Percentiles rank a stretch among this genome's conserved stretches.
Conservation (phyloP, 2,329 filamentous ascomycete genomes). For the Cladosporium sp. region DNA sequence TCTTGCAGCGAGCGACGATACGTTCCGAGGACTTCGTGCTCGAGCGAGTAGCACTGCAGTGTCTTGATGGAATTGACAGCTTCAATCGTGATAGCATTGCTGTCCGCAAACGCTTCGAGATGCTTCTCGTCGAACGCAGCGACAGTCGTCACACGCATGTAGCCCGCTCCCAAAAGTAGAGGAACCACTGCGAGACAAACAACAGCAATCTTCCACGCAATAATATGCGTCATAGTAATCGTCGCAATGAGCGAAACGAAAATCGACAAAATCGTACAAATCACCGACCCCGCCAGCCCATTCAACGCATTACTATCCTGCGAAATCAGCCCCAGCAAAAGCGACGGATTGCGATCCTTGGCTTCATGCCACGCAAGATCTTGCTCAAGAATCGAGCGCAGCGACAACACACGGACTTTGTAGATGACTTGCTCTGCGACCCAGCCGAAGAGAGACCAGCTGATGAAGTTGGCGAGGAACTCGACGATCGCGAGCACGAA, state of each 20-base stretch:
- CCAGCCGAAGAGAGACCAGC: conserved; percentile 58
- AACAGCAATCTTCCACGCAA: conserved; percentile 75
- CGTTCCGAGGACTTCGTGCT: conserved; percentile 49
- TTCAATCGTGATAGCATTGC: conserved; percentile 54
- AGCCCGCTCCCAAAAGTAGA: conserved; percentile 66
- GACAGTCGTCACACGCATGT: conserved; percentile 66
- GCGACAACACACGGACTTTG: conserved; percentile 62
- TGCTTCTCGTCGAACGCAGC: conserved; percentile 59
- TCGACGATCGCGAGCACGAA: conserved; percentile 62
- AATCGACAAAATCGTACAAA: conserved; percentile 69
- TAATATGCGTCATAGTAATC: conserved; percentile 67
- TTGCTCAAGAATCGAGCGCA: conserved; percentile 66
- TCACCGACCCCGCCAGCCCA: conserved; percentile 68
- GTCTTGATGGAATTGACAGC: conserved; percentile 55
- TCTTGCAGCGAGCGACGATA: conserved; percentile 45
- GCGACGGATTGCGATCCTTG: conserved; percentile 59
- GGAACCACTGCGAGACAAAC: conserved; percentile 70
- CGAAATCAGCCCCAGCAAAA: conserved; percentile 67
- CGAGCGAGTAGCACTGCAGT: conserved; percentile 53
- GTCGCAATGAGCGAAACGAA: conserved; percentile 67
- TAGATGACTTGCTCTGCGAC: conserved; percentile 66
- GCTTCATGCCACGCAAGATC: conserved; percentile 72
- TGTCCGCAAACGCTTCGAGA: conserved; percentile 52
- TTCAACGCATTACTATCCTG: conserved; percentile 67
- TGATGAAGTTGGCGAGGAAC: conserved; percentile 62